Evolutionary conservation across 2,329 filamentous ascomycete genomes (phyloP).

Genomic region (Xylaria sp.): DNA sequence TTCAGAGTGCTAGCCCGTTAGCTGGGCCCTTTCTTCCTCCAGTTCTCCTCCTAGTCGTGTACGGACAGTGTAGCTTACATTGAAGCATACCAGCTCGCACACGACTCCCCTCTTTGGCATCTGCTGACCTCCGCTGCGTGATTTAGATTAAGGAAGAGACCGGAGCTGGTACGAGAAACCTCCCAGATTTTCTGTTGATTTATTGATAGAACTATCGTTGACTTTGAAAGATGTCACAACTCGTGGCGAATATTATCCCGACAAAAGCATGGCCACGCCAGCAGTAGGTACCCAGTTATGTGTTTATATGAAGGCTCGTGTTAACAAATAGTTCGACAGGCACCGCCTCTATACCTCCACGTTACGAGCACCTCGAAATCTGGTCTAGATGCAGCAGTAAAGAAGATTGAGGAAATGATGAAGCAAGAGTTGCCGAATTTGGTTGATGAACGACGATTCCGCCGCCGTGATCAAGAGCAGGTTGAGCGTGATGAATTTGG

Average conservation of each 20-base stretch:
- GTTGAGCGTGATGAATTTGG: constrained; percentile 92
- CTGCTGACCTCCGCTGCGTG: constrained; percentile 92
- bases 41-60: constrained; percentile 57
- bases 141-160: constrained; percentile 99
- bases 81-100: constrained; percentile 71
- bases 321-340: constrained; percentile 64
- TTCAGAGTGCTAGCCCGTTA: constrained; percentile 55
- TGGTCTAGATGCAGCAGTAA: constrained; percentile 88
- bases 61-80: constrained; percentile 76
- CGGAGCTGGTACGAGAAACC: constrained; percentile 93
- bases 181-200: constrained; percentile 59
- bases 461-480: constrained; percentile 80
- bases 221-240: constrained; percentile 95
- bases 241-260: constrained; percentile 93
- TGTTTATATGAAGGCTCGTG: constrained; percentile 1
- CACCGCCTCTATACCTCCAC: constrained; percentile 92
- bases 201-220: constrained; percentile 65
- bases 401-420: constrained; percentile 93
- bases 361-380: constrained; percentile 92
- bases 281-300: constrained; percentile 70
- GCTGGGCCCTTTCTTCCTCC: constrained; percentile 48
- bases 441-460: constrained; percentile 92
- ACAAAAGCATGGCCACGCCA: constrained; percentile 96
- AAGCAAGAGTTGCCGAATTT: constrained; percentile 94
- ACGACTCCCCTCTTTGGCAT: constrained; percentile 77